Evolutionary conservation across 1,284 basidiomycete species (phyloP), one percentile per base, ranked within the genome.

Genomic region (Rhodofomes roseus): DNA sequence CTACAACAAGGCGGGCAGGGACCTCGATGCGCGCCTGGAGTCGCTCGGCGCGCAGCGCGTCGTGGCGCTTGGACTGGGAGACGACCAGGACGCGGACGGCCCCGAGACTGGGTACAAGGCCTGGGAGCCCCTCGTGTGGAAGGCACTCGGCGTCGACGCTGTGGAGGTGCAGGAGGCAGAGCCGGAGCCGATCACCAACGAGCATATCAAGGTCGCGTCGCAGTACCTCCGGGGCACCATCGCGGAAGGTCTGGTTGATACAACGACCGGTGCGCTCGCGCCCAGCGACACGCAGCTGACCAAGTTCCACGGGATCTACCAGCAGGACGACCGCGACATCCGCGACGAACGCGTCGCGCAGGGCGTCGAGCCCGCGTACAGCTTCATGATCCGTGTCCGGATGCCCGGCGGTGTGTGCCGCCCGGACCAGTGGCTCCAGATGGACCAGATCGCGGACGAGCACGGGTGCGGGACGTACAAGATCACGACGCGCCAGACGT

Each of bases 131-230:
- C 78, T 84, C 59, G 69, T 99, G 41, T 99, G 96, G 97, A 96
- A 97, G 77, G 89, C 89, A 1, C 81, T 99, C 40, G 95, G 96
- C 57, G 95, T 99, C 58, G 96, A 97, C 75, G 81, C 79, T 18
- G 80, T 99, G 59, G 92, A 97, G 73, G 87, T 98, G 34, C 86
- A 80, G 40, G 97, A 99, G 77, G 90, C 89, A 20, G 95, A 98
- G 74, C 95, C 96, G 1, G 96, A 98, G 72, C 87, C 93, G 1
- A 96, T 99, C 76, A 98, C 96, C 62, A 98, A 99, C 80, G 96
- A 99, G 79, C 95, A 99, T 77, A 98, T 99, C 84, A 99, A 99
- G 80, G 96, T 95, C 60, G 96, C 97, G 11, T 95, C 92, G 60
- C 88, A 90, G 66, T 98, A 93, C 77, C 83, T 99, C 39, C 92